Evolutionary conservation across 441 rosid genomes (phyloP).

Genomic region (Brassica hybrid): DNA sequence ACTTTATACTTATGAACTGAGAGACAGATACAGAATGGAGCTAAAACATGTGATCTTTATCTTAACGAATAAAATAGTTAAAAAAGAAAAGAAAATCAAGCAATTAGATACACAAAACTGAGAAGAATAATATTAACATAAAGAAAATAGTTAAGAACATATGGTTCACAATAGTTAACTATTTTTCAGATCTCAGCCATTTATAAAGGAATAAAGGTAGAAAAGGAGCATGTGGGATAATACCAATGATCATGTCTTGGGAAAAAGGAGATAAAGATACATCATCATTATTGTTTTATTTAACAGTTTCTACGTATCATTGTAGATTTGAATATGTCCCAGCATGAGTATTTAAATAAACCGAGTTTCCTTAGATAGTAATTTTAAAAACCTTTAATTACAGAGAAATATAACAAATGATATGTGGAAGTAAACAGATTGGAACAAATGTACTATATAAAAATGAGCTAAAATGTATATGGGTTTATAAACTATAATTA

Average conservation of each 20-base stretch:
- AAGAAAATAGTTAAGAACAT: constrained; percentile 29
- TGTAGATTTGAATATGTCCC: too few species aligned
- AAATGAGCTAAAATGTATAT: background rate
- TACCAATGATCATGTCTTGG: constrained; percentile 28
- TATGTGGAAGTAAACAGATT: background rate
- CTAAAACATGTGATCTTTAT: constrained; percentile 46
- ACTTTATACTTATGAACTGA: constrained; percentile 7
- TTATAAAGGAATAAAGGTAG: background rate
- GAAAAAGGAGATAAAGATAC: too few species aligned
- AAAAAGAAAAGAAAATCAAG: constrained; percentile 38
- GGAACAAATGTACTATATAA: constrained; percentile 2
- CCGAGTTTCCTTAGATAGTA: background rate
- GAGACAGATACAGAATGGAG: constrained; percentile 35
- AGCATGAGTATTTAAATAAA: background rate
- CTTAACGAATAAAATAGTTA: constrained; percentile 42
- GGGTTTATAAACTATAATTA: background rate
- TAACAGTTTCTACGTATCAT: constrained; percentile 6
- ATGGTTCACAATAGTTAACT: background rate
- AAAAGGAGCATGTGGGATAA: constrained; percentile 15
- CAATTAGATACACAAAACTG: constrained; percentile 27
- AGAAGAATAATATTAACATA: background rate
- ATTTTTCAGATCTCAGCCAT: background rate
- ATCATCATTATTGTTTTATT: too few species aligned
- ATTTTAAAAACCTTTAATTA: background rate
- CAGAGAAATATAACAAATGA: constrained; percentile 1